Evolutionary conservation across 306 rosid genomes (phyloP), one percentile per base, ranked within the genome.

Genomic region (Cucurbita ficifolia): DNA sequence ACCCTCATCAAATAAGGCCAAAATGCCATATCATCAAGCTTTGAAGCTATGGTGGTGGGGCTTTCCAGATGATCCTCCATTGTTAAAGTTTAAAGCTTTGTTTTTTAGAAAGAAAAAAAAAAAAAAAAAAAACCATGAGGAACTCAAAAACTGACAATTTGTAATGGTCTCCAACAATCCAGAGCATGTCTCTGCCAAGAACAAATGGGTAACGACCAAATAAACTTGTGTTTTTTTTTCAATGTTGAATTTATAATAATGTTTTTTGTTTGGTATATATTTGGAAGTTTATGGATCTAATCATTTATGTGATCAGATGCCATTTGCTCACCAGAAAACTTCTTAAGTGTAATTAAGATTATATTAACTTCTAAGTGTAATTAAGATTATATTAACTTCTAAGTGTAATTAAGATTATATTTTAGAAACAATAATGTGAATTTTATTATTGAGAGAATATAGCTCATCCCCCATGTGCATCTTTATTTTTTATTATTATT

Each of bases 11-110:
- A 3, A 55, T 67, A 9, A 67, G 52, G 73, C 73, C 73, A 67
- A 45, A 19, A 35, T 59, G 69, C 29, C 69, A 62, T 62, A 38
- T 62, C 69, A 61, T 43, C 73, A 18, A 39, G 29, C 40, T 58
- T 29, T 36, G 69, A 62, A 62, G 69, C 29, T 8, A 62, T 40
- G 71, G 51, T 64, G 70, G 70, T 38, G 49, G 50, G 70, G 40
- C 70, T 63, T 63, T 63, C 50, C 70, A 63, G 70, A 63, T 38
- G 51, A 64, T 40, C 54, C 72, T 65, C 72, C n/a, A 42, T 42
- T 4, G 43, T 19, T 21, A 22, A 54, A 54, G 59, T 54, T 54
- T 2, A 54, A 29, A 8, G 29, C 59, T 50, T 50, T 50, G 24
- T 7, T 55, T 21, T 9, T 21, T 0, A 4, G 2, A 3, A 8